Evolutionary conservation across 1,284 basidiomycete species (phyloP), one percentile per base, ranked within the genome.

Genomic region (Pseudozyma thailandica): DNA sequence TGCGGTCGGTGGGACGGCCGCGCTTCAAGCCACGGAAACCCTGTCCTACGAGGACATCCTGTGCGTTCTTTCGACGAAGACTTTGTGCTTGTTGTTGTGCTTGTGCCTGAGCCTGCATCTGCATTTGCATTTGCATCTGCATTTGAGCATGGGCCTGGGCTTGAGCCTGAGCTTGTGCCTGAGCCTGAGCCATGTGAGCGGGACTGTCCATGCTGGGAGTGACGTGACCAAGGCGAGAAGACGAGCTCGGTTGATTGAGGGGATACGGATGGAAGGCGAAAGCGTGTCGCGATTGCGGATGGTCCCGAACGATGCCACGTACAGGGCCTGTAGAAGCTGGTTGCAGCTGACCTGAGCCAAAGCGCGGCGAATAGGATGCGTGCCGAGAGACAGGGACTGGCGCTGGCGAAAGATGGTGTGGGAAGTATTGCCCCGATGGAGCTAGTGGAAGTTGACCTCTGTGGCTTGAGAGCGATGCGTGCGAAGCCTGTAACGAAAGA

Each of bases 1-100:
- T 87, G 83, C 90, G 91, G 82, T 92, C 91, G 2, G 90, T 91
- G 37, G 92, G 86, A 79, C 92, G 91, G 56, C 91, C 88, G 78
- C 89, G 89, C 83, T 90, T 92, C 47, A 78, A 66, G 15, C 64
- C 76, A 44, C 83, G 78, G 50, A 77, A 75, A 8, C 78, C 79
- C 26, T 78, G 72, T 12, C 72, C 75, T 25, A 73, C 72, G 21
- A 78, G 51, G 18, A 74, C 60, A 33, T 77, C 77, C 43, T 77
- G 73, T 38, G 74, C 59, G 55, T 77, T 63, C 70, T 68, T 70
- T 26, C 72, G 48, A 38, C 71, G 61, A 2, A 75, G 46, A 15
- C 48, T 64, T 26, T 71, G 74, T 30, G 57, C 68, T 30, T 64
- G 68, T 26, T 51, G 51, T 45, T 77, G 77, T 37, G 77, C 73